phyloP scores from a whole-genome alignment of 1,139 yeast species.

The Blastobotrys persicus region DNA sequence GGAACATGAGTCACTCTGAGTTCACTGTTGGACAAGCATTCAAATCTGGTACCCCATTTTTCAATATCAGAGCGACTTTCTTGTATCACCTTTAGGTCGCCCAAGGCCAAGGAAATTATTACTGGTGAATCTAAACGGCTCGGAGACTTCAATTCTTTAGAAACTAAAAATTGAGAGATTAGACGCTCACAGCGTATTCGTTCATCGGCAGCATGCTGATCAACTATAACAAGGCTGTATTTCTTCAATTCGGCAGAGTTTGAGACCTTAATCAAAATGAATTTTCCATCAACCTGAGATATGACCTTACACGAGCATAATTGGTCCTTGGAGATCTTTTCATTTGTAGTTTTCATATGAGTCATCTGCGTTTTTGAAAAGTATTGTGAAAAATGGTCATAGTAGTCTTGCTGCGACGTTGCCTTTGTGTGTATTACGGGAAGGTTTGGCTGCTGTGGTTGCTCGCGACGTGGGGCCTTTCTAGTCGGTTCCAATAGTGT shows the following conservation, averaged over 20 bases:
- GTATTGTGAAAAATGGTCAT: conserved; percentile 8
- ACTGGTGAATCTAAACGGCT: background rate
- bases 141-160: conserved; percentile 18
- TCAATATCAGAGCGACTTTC: conserved; percentile 15
- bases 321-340: conserved; percentile 11
- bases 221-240: conserved; percentile 43
- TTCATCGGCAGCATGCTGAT: conserved; percentile 83
- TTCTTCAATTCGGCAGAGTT: conserved; percentile 2
- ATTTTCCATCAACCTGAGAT: conserved; percentile 58
- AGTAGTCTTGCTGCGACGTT: background rate
- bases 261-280: conserved; percentile 46
- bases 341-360: conserved; percentile 6
- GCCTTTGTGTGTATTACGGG: background rate
- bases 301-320: conserved; percentile 22
- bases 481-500: too few species aligned
- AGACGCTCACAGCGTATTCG: conserved; percentile 55
- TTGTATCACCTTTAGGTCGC: conserved; percentile 33
- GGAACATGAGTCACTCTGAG: conserved; percentile 26
- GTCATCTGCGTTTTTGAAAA: conserved; percentile 6
- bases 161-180: conserved; percentile 38
- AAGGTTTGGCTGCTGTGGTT: background rate
- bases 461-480: background rate
- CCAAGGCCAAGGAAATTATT: conserved; percentile 27
- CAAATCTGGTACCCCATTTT: conserved; percentile 27
- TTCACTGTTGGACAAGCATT: conserved; percentile 10